Evolutionary conservation across 1,139 yeast genomes (phyloP).

Genomic region (Kodamaea sp.): DNA sequence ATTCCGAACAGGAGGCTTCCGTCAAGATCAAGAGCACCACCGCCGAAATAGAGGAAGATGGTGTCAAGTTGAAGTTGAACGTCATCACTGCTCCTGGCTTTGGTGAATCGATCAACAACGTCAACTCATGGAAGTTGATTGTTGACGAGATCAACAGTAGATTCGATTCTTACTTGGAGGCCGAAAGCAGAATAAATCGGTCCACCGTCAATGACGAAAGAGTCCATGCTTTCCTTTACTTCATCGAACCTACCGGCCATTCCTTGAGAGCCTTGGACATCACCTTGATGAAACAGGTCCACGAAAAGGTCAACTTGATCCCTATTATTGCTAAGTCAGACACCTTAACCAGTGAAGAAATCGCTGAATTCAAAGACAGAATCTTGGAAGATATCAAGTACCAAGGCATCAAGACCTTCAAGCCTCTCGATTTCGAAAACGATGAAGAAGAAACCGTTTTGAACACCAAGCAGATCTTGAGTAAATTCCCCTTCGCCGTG

Average conservation of each 20-base stretch:
- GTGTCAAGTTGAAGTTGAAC: constrained; percentile 81
- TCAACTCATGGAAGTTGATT: constrained; percentile 91
- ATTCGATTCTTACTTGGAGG: constrained; percentile 85
- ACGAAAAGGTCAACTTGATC: constrained; percentile 87
- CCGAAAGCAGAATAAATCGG: constrained; percentile 85
- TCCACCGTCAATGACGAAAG: constrained; percentile 72
- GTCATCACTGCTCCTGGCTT: constrained; percentile 93
- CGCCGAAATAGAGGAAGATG: constrained; percentile 87
- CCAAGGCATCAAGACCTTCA: constrained; percentile 77
- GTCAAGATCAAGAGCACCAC: constrained; percentile 69
- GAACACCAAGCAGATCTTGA: constrained; percentile 66
- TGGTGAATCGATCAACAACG: constrained; percentile 87
- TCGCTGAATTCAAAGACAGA: constrained; percentile 68
- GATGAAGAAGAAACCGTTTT: constrained; percentile 84
- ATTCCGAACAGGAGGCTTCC: constrained; percentile 20
- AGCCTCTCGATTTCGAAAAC: constrained; percentile 75
- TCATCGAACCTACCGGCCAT: constrained; percentile 97
- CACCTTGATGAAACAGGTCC: constrained; percentile 83
- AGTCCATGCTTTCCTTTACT: constrained; percentile 84
- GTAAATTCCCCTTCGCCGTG: constrained; percentile 87
- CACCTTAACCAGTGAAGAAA: constrained; percentile 87
- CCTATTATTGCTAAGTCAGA: constrained; percentile 97
- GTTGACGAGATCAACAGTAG: constrained; percentile 86
- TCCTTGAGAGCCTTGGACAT: constrained; percentile 87
- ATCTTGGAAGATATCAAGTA: constrained; percentile 73